phyloP scores from a whole-genome alignment of 2,329 filamentous ascomycete genomes.

The Fusarium guadeloupense region DNA sequence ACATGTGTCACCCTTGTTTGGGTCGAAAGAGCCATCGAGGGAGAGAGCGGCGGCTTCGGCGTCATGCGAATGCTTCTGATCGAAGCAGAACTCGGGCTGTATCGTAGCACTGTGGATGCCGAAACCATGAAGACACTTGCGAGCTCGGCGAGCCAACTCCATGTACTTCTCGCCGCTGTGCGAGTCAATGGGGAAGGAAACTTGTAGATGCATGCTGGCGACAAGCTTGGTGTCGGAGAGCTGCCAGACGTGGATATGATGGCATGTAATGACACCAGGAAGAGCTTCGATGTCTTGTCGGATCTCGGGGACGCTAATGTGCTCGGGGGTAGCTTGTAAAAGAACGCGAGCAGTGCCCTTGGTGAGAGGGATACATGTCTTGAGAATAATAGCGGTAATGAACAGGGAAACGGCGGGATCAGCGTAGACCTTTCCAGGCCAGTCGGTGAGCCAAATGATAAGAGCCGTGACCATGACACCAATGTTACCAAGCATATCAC shows the following conservation, averaged over 20 bases:
- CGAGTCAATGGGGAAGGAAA: conserved; percentile 87
- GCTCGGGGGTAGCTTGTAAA: conserved; percentile 90
- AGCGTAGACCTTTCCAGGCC: conserved; percentile 83
- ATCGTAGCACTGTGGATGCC: conserved; percentile 98
- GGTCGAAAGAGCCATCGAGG: conserved; percentile 48
- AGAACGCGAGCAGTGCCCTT: conserved; percentile 86
- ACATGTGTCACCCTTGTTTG: conserved; percentile 51
- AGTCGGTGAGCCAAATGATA: conserved; percentile 90
- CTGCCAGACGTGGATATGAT: conserved; percentile 98
- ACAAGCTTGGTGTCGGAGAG: conserved; percentile 94
- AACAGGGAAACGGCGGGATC: conserved; percentile 93
- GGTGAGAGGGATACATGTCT: conserved; percentile 80
- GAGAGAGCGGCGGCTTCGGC: conserved; percentile 49
- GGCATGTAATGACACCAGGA: conserved; percentile 86
- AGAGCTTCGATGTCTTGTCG: conserved; percentile 89
- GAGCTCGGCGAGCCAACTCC: conserved; percentile 82
- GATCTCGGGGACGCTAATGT: conserved; percentile 88
- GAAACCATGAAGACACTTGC: conserved; percentile 90
- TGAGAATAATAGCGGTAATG: conserved; percentile 83
- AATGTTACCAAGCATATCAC: conserved; percentile 86
- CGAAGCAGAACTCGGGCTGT: conserved; percentile 85
- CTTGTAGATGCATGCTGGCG: conserved; percentile 91
- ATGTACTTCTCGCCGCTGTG: conserved; percentile 86
- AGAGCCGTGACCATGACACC: conserved; percentile 85
- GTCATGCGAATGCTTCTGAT: conserved; percentile 55